These are phyloP conservation scores for Exophiala aquamarina DNA, from an alignment of 2,329 filamentous ascomycete genomes.

Conservation along the genomic window DNA sequence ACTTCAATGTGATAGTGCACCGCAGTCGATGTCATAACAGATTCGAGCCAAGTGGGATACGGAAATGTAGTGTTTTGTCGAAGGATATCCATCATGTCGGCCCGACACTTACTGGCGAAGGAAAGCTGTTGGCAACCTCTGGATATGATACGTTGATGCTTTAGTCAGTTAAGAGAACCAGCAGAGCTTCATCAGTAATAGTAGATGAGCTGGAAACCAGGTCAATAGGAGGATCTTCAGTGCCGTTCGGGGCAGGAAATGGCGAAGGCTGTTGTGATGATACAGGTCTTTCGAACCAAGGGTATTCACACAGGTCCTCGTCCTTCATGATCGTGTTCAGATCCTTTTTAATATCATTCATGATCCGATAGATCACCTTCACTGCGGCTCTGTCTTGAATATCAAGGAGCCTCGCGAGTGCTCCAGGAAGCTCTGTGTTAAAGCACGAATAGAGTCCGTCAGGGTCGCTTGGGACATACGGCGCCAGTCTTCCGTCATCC, in stretches of 20 bases:
- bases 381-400: constrained; percentile 6
- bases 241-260: neutral
- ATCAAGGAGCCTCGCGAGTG: constrained; percentile 8
- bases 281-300: constrained; percentile 15
- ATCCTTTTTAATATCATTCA: constrained; percentile 12
- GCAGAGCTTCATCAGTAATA: constrained; percentile 1
- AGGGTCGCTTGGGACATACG: constrained; percentile 14
- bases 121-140: constrained; percentile 1
- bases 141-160: constrained; percentile 2
- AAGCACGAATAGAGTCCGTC: constrained; percentile 18
- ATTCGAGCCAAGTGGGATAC: constrained; percentile 7
- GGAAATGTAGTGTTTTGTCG: constrained; percentile 9
- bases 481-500: constrained; percentile 6
- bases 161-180: constrained; percentile 1
- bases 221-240: neutral
- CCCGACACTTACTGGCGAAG: neutral
- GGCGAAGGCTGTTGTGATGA: constrained; percentile 5
- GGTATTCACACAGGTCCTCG: constrained; percentile 13
- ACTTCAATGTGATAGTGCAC: constrained; percentile 15
- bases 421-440: constrained; percentile 16
- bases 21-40: neutral
- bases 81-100: constrained; percentile 6
- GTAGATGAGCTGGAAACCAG: neutral
- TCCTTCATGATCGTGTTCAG: constrained; percentile 15
- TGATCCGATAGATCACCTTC: constrained; percentile 18